Conservation (phyloP, 345 rosid species). For the Nephelium lappaceum region DNA sequence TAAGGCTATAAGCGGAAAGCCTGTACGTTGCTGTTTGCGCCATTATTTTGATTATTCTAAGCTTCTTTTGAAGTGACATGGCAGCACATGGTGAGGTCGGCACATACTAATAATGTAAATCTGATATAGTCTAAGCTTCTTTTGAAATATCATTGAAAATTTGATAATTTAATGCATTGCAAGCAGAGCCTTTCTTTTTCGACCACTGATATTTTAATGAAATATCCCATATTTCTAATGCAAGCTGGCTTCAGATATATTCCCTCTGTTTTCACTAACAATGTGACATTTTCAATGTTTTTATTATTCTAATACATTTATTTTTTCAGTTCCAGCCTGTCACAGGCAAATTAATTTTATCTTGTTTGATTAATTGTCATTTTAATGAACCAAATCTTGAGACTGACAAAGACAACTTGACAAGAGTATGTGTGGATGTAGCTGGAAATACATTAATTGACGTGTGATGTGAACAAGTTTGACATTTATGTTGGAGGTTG, state of each 20-base stretch:
- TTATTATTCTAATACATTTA: not conserved
- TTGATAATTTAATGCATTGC: not conserved
- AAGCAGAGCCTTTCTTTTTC: not conserved
- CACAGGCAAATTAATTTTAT: not conserved
- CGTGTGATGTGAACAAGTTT: too few species aligned
- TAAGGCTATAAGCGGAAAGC: too few species aligned
- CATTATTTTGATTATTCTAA: too few species aligned
- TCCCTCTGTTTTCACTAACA: not conserved
- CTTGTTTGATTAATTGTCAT: not conserved
- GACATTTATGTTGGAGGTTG: too few species aligned
- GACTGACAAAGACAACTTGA: not conserved
- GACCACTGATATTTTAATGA: not conserved
- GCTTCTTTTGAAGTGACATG: too few species aligned
- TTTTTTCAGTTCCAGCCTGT: not conserved
- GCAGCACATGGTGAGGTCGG: too few species aligned
- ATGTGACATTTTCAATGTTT: not conserved
- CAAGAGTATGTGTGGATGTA: not conserved
- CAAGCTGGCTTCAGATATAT: slow-evolving; percentile 4
- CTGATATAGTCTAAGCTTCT: too few species aligned
- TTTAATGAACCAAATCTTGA: not conserved
- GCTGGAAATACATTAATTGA: too few species aligned
- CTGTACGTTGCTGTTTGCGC: too few species aligned
- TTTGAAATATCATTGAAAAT: too few species aligned
- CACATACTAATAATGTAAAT: too few species aligned
- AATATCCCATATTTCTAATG: not conserved